Evolutionary conservation across 2,329 filamentous ascomycete genomes (phyloP).

Genomic region (Diatrype stigma): DNA sequence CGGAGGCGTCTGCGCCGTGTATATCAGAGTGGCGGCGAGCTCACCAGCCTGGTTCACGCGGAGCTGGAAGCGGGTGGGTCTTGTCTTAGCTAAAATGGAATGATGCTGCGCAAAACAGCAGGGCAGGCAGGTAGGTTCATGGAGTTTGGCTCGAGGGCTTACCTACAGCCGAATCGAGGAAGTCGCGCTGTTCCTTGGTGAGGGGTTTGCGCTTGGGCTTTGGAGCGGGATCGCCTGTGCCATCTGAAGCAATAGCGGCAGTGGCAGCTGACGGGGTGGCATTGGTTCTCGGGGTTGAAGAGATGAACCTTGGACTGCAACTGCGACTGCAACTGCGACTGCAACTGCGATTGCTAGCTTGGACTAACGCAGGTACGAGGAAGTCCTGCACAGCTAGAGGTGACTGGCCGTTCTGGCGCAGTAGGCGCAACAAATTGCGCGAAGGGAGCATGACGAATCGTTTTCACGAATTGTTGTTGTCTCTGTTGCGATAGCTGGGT

Average conservation of each 20-base stretch:
- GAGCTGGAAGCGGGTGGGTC: conserved; percentile 47
- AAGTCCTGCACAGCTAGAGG: conserved; percentile 35
- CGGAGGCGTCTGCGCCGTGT: conserved; percentile 81
- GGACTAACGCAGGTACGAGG: conserved; percentile 32
- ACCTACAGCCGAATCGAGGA: conserved; percentile 69
- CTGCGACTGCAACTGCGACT: conserved; percentile 1
- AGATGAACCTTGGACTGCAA: conserved; percentile 18
- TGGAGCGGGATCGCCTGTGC: conserved; percentile 11
- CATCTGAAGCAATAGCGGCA: conserved; percentile 19
- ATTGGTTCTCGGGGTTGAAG: conserved; percentile 16
- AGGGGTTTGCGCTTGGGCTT: conserved; percentile 53
- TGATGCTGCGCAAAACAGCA: no score
- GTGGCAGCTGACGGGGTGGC: conserved; percentile 18
- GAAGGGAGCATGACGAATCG: conserved; percentile 18
- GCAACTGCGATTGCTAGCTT: no score
- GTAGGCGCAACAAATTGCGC: conserved; percentile 13
- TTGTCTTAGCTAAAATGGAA: conserved; percentile 2
- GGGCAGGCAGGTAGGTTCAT: no score
- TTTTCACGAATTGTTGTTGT: not conserved
- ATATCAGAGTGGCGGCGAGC: conserved; percentile 93
- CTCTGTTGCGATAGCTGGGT: not conserved
- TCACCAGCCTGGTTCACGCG: conserved; percentile 98
- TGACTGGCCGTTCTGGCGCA: conserved; percentile 16
- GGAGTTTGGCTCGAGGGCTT: conserved; percentile 2
- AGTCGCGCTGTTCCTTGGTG: conserved; percentile 66